Conservation (phyloP, 345 rosid species). For the Populus tremula region DNA sequence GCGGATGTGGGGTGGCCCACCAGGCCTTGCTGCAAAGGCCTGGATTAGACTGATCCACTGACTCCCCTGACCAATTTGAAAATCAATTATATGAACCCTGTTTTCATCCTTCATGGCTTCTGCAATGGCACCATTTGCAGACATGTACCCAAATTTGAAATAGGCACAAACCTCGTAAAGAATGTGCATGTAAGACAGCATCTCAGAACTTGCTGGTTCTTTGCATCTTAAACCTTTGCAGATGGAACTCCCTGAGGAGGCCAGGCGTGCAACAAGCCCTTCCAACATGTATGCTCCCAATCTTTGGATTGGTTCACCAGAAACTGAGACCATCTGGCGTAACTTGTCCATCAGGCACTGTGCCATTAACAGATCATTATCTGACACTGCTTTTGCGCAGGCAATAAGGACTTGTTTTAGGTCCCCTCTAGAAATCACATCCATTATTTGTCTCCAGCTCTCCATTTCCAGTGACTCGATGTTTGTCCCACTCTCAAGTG, state of each 20-base stretch:
- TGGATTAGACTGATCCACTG: constrained; percentile 90
- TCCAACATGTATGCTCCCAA: constrained; percentile 91
- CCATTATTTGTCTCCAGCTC: constrained; percentile 47
- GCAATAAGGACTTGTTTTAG: constrained; percentile 59
- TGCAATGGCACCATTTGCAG: constrained; percentile 93
- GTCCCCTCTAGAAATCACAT: constrained; percentile 57
- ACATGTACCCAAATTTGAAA: constrained; percentile 92
- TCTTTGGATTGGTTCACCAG: constrained; percentile 94
- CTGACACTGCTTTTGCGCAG: constrained; percentile 77
- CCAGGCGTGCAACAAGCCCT: constrained; percentile 80
- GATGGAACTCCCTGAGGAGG: constrained; percentile 81
- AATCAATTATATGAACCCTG: constrained; percentile 79
- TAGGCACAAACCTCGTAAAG: constrained; percentile 89
- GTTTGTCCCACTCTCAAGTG: constrained; percentile 19
- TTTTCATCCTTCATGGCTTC: constrained; percentile 90
- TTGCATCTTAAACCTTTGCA: constrained; percentile 64
- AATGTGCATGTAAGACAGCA: constrained; percentile 71
- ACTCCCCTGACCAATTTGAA: constrained; percentile 85
- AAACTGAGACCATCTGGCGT: constrained; percentile 79
- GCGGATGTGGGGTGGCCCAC: constrained; percentile 81
- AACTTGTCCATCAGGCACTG: constrained; percentile 64
- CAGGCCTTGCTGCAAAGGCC: constrained; percentile 89
- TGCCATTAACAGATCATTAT: constrained; percentile 61
- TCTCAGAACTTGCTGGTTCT: constrained; percentile 67
- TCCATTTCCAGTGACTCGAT: constrained; percentile 31